Evolutionary conservation across 176 grass and related monocot genomes (phyloP).

Genomic region (Cenchrus purpureus): DNA sequence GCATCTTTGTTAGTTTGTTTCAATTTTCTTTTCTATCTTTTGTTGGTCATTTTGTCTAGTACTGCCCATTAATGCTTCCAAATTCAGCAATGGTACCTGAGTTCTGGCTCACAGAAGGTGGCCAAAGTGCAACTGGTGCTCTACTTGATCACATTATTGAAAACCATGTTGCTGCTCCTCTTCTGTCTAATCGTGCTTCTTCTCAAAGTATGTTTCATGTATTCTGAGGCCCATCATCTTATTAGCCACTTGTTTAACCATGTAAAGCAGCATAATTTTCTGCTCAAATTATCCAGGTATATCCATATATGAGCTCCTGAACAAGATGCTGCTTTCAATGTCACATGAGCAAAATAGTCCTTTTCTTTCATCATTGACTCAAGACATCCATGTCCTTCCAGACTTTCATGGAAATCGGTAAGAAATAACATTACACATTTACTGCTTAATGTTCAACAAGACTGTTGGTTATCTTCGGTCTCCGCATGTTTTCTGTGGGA

Average conservation of each 20-base stretch:
- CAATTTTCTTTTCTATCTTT: constrained; percentile 22
- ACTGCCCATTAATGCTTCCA: constrained; percentile 4
- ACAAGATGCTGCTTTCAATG: constrained; percentile 81
- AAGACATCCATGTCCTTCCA: constrained; percentile 85
- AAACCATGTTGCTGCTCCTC: constrained; percentile 76
- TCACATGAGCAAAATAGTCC: constrained; percentile 60
- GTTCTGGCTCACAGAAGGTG: constrained; percentile 94
- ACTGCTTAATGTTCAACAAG: neutral
- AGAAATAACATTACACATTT: constrained; percentile 24
- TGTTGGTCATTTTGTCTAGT: constrained; percentile 23
- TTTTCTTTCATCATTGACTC: constrained; percentile 86
- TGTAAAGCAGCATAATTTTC: constrained; percentile 24
- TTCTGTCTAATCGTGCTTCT: constrained; percentile 79
- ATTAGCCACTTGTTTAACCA: neutral
- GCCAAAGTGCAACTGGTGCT: constrained; percentile 95
- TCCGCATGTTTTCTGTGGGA: neutral
- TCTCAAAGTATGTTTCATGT: constrained; percentile 70
- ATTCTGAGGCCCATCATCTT: constrained; percentile 10
- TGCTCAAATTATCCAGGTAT: constrained; percentile 57
- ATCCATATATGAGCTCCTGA: constrained; percentile 87
- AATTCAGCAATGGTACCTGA: constrained; percentile 85
- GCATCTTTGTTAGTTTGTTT: constrained; percentile 37
- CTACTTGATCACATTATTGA: constrained; percentile 79
- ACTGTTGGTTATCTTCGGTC: neutral
- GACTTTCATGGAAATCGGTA: constrained; percentile 98